Evolutionary conservation across 208 protist genomes (phyloP).

Genomic region (Endotrypanum monterogeii): DNA sequence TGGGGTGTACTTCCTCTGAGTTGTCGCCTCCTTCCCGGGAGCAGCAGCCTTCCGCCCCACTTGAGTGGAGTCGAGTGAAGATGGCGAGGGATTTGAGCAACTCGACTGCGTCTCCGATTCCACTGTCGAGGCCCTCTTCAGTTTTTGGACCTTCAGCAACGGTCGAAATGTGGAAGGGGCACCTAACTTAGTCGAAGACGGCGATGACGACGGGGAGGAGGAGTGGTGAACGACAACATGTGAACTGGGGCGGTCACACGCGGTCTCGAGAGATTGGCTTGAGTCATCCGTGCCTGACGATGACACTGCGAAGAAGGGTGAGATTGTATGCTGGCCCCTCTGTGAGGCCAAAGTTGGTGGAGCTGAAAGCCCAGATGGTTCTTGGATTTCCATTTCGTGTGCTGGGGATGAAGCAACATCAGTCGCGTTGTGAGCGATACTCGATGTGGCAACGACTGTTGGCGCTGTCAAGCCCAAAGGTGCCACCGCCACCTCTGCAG

Average conservation of each 20-base stretch:
- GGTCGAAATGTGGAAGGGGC: background rate
- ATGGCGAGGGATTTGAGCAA: background rate
- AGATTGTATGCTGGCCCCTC: background rate
- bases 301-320: background rate
- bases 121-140: constrained; percentile 2
- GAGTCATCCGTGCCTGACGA: background rate
- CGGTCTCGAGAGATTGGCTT: background rate
- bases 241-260: background rate
- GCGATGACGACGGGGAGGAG: background rate
- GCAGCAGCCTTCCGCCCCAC: background rate
- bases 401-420: background rate
- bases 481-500: background rate
- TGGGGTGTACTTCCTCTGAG: background rate
- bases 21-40: background rate
- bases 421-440: background rate
- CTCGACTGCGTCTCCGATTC: background rate
- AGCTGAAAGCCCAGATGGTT: background rate
- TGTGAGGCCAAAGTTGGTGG: background rate
- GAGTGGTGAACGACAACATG: background rate
- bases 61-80: background rate
- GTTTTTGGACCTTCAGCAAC: background rate
- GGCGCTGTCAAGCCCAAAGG: background rate
- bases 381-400: background rate
- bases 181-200: background rate
- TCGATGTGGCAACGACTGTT: background rate